Evolutionary conservation across 2,329 filamentous ascomycete species (phyloP), one percentile per base, ranked within the genome.

Genomic region (Metarhizium guizhouense): DNA sequence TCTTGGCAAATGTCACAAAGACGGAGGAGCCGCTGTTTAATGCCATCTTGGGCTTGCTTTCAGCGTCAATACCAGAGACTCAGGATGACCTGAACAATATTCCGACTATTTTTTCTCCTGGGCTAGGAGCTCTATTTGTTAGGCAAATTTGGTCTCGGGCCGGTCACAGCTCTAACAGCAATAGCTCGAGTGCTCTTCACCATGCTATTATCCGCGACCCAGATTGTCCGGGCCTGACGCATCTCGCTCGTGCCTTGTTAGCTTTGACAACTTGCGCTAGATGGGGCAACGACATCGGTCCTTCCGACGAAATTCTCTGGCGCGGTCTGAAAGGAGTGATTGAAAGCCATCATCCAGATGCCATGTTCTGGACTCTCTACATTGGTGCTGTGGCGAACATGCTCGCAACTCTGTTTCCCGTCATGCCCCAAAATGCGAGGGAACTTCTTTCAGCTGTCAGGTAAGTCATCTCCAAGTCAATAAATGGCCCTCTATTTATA

Each of bases 251-350:
- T 13, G 86, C 88, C 0, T 69, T 88, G 2, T 74, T 96, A 3
- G 88, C 83, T 0, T 73, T 95, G 4, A 79, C 86, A 1, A 75
- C 89, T 1, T 90, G 84, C 61, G 84, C 87, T 49, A 78, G 90
- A 61, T 95, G 90, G 83, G 87, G 84, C 18, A 84, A 83, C 2
- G 79, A 81, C 50, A 65, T 84, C 4, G 75, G 75, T 0, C 74
- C 76, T 1, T 66, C 72, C 0, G 81, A 85, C 58, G 63, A 65
- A 14, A 65, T 70, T 49, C 67, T 81, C 13, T 70, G 75, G 56
- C 60, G 63, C 4, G 71, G 72, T 6, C 66, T 83, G n/a, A 69
- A 69, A 38, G 67, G 62, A 16, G 64, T 83, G 40, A 65, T 78
- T 16, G 64, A 67, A 38, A 65, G 63, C 20, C 68, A 69, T 20